Evolutionary conservation across 768 basidiomycete genomes (phyloP), one percentile per base, ranked within the genome.

Genomic region (Auriscalpium vulgare): DNA sequence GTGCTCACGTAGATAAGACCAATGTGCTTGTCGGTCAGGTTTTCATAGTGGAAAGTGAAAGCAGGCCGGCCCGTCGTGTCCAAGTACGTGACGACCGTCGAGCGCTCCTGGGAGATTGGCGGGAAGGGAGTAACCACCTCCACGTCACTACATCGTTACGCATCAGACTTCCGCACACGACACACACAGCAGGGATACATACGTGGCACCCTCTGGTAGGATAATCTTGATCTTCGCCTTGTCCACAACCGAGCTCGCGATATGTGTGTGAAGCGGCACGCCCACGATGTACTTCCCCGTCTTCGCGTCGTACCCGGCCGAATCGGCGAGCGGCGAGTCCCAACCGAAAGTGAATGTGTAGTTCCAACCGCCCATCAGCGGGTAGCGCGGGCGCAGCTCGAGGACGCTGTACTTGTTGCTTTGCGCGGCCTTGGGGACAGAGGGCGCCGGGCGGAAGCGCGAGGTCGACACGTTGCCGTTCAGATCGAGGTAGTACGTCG

Each of bases 391-490:
- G 43, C 78, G 78, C 50, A 98, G 68, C 64, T 97, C 94, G 23
- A 99, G 76, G 21, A 87, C 59, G 53, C 89, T 89, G 64, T 77
- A 76, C 46, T 80, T 76, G 55, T 74, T 76, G 13, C 72, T 71
- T 55, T 75, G 76, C 56, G 71, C 71, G n/a, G 76, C 77, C 63
- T 83, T 83, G 4, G 85, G 75, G 7, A 78, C 73, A 7, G 87
- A 82, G 44, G 87, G 85, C 1, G 82, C 78, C 43, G 74, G 74
- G 16, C 92, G 85, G 63, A 98, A 80, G 57, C 78, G 82, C 1
- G 95, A 97, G 7, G 95, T 97, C 1, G 95, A 97, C 45, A 99
- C 94, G 67, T 99, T 99, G 52, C 97, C 97, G 62, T 94, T 88
- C 50, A 82, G 73, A 71, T 99, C 97, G 67, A 88, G 91, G 73